Conservation (phyloP, 2,329 filamentous ascomycete species). For the Phyllachora maydis region DNA sequence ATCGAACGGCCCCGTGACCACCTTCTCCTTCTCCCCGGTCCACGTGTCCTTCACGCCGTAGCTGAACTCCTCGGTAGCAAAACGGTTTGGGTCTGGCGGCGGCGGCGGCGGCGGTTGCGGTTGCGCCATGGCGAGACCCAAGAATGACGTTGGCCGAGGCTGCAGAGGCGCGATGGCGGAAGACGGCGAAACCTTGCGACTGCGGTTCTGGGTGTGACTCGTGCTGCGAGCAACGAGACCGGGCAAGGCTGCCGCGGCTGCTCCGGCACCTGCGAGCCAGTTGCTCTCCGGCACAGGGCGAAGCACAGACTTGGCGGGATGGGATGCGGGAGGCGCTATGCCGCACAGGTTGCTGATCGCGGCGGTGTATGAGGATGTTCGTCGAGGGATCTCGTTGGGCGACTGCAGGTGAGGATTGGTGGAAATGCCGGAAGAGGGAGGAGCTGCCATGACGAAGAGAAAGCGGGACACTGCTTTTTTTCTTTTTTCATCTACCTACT, state of each 20-base stretch:
- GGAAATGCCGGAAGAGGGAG: conserved; percentile 5
- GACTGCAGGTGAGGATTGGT: conserved; percentile 16
- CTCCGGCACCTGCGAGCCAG: conserved; percentile 26
- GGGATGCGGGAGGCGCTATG: conserved; percentile 8
- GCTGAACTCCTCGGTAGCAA: conserved; percentile 32
- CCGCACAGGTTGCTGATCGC: conserved; percentile 4
- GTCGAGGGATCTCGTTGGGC: conserved; percentile 50
- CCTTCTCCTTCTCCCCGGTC: conserved; percentile 56
- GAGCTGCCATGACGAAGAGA: conserved; percentile 2
- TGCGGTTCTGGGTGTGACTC: conserved; percentile 4
- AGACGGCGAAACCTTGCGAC: conserved; percentile 10
- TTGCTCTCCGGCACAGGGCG: conserved; percentile 37
- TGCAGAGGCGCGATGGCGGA: conserved; percentile 5
- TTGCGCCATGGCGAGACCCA: conserved; percentile 12
- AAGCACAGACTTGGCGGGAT: conserved; percentile 19
- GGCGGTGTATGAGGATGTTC: conserved; percentile 49
- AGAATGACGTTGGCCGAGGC: conserved; percentile 12
- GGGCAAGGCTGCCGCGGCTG: conserved; percentile 11
- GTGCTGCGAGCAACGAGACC: conserved; percentile 2
- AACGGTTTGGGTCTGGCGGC: conserved; percentile 27
- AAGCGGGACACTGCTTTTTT: too few species aligned
- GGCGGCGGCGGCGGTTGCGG: conserved; percentile 14
- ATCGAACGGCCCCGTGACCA: conserved; percentile 59
- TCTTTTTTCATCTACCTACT: too few species aligned
- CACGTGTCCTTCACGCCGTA: conserved; percentile 32